Evolutionary conservation across 257 asterid species (phyloP), one percentile per base, ranked within the genome.

Genomic region (Petrea volubilis): DNA sequence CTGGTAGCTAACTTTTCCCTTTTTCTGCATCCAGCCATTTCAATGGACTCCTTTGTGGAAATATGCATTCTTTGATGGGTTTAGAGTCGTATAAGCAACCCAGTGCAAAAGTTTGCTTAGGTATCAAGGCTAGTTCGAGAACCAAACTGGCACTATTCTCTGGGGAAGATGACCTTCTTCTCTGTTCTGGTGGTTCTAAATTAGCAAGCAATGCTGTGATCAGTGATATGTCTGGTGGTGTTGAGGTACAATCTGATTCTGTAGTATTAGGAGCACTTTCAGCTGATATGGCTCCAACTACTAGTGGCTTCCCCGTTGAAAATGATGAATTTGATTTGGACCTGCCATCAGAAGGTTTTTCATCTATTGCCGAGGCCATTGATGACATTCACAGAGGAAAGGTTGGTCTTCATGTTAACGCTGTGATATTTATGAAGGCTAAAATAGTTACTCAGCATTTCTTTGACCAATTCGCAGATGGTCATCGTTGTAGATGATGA

Each of bases 401-500:
- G 93, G 79, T 74, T 43, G 51, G 75, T 60, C 31, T 33, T 56
- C 18, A 20, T 60, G 20, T 67, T 72, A 34, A 18, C 17, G 21
- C 21, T 2, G 12, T 72, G n/a, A 56, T 64, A 21, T 53, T 61
- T 15, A 23, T 10, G 50, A 15, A 18, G 64, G 25, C 15, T 20
- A 24, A 38, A 13, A 6, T 28, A 13, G 28, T 67, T 43, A 24
- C 13, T 33, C 67, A 67, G 12, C 38, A 31, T 10, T 44, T 57
- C 18, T 29, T 23, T 5, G 28, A 59, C 67, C 67, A 21, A 58
- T 29, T 81, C 1, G 87, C 88, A 94, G 99, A 91, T 94, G 81
- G 97, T 94, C n/a, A 75, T 94, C 46, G 99, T 91, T 11, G 97
- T 92, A 14, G 99, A 94, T 73, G 99, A 94, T 31, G 99, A 94